These are phyloP conservation scores for Epichloe amarillans DNA, from an alignment of 2,329 filamentous ascomycete genomes.

Conservation along the genomic window DNA sequence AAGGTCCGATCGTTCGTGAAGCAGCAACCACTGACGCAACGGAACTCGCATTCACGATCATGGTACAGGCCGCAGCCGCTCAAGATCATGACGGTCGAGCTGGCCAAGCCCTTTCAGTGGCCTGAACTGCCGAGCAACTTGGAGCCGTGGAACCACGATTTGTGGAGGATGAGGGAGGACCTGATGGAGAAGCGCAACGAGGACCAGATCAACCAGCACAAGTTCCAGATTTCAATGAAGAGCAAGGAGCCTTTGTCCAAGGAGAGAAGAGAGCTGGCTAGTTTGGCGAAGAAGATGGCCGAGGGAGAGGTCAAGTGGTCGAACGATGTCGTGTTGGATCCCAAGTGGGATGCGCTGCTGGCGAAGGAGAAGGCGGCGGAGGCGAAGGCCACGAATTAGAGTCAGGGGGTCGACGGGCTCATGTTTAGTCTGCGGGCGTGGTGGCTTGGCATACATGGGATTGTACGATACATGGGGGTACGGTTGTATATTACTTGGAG, in stretches of 20 bases:
- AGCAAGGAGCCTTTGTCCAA: slow-evolving; percentile 28
- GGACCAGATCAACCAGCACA: slow-evolving; percentile 18
- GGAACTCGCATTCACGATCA: slow-evolving; percentile 32
- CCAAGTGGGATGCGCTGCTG: slow-evolving; percentile 29
- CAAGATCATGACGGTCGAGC: slow-evolving; percentile 93
- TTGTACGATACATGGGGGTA: slow-evolving; percentile 16
- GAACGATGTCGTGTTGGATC: slow-evolving; percentile 31
- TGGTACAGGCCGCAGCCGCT: slow-evolving; percentile 58
- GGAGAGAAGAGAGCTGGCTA: slow-evolving; percentile 38
- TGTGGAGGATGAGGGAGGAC: slow-evolving; percentile 39
- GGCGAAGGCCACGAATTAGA: slow-evolving; percentile 10
- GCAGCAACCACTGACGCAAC: slow-evolving; percentile 43
- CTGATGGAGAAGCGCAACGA: slow-evolving; percentile 28
- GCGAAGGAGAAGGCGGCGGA: slow-evolving; percentile 10
- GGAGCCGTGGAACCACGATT: slow-evolving; percentile 49
- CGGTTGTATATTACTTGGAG: slow-evolving; percentile 18
- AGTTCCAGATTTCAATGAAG: slow-evolving; percentile 23
- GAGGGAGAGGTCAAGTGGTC: slow-evolving; percentile 49
- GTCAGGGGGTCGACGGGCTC: neutral
- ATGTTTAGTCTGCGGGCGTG: no score
- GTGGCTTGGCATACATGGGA: neutral
- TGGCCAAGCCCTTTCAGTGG: slow-evolving; percentile 80
- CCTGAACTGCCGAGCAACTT: slow-evolving; percentile 54
- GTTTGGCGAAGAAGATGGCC: slow-evolving; percentile 50
- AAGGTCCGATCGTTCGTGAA: slow-evolving; percentile 68